Conservation (phyloP, 306 rosid genomes). For the Fagus sylvatica region DNA sequence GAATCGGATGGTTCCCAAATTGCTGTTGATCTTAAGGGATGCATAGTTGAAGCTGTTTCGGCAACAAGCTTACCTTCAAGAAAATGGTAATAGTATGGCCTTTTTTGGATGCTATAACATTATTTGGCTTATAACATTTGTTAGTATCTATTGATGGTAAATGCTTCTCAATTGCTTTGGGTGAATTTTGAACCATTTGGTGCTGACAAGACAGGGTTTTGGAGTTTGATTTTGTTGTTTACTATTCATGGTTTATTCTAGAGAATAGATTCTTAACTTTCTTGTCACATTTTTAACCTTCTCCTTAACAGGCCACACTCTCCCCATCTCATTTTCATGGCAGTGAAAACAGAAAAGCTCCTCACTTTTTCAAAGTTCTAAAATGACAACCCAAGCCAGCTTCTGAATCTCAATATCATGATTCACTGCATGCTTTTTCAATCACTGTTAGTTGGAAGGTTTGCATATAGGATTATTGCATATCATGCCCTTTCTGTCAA, state of each 20-base stretch:
- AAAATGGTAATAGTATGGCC: slow-evolving; percentile 65
- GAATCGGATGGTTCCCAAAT: slow-evolving; percentile 59
- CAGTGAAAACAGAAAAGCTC: not conserved
- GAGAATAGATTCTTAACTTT: not conserved
- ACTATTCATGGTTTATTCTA: not conserved
- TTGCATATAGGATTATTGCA: not conserved
- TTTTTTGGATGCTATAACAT: slow-evolving; percentile 9
- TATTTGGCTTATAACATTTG: slow-evolving; percentile 22
- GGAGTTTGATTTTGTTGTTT: not conserved
- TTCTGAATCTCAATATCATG: not conserved
- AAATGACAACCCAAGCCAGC: not conserved
- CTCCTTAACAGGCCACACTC: not conserved
- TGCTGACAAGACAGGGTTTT: not conserved
- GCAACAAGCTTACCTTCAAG: slow-evolving; percentile 60
- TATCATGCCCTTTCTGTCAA: not conserved
- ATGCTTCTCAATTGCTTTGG: not conserved
- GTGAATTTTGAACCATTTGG: not conserved
- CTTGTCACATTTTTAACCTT: not conserved
- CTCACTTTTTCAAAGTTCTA: not conserved
- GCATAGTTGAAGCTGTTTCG: slow-evolving; percentile 78
- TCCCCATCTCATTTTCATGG: not conserved
- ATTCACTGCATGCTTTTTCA: not conserved
- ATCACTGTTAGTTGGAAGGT: not conserved
- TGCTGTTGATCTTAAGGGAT: slow-evolving; percentile 55
- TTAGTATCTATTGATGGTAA: not conserved